Evolutionary conservation across 805 yeast genomes (phyloP).

Genomic region (Candida bentonensis): DNA sequence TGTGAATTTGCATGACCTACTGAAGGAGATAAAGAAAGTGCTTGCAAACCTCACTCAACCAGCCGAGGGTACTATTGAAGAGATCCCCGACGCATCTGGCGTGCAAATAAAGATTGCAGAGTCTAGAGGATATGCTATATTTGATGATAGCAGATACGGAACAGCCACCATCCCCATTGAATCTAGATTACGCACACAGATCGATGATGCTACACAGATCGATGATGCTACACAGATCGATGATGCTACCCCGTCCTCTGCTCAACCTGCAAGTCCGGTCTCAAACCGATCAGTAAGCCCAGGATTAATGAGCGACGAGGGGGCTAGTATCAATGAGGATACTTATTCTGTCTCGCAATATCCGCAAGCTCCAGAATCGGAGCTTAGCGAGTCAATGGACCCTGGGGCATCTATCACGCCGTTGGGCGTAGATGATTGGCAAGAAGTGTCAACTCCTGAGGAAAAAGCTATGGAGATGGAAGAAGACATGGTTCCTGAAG

Average conservation of each 20-base stretch:
- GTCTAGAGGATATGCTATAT: background rate
- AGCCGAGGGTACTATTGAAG: background rate
- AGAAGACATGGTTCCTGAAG: background rate
- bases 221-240: background rate
- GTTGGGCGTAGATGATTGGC: background rate
- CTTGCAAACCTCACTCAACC: background rate
- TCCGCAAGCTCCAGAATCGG: background rate
- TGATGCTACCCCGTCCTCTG: background rate
- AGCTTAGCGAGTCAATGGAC: background rate
- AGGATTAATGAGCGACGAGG: background rate
- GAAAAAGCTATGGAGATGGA: conserved; percentile 12
- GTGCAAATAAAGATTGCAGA: background rate
- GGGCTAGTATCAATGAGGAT: background rate
- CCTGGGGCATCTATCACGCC: background rate
- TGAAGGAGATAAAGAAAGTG: background rate
- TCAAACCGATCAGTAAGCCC: background rate
- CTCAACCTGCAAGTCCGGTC: background rate
- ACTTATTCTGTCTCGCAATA: background rate
- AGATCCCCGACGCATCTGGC: background rate
- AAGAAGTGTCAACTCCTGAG: conserved; percentile 13
- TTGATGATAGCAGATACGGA: background rate
- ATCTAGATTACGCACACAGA: too few species aligned
- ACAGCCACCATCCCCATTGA: background rate
- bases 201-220: background rate
- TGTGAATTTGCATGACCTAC: background rate